Evolutionary conservation across 192 early-diverging fungal species (phyloP), one percentile per base, ranked within the genome.

Genomic region (Coemansia sp.): DNA sequence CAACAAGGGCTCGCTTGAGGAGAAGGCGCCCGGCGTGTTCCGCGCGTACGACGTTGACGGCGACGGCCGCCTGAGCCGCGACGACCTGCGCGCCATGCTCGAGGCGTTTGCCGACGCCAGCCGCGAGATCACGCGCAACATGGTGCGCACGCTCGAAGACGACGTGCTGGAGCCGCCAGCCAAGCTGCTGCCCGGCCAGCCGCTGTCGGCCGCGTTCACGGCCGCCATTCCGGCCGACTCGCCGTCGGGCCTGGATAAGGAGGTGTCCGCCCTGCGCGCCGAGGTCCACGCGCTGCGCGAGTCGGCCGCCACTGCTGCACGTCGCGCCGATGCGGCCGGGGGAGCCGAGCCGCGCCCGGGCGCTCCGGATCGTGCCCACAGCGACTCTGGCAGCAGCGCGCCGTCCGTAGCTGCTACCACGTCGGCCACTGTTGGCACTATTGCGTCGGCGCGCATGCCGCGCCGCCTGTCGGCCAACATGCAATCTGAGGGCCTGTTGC

Each of bases 21-120:
- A 98, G 50, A 87, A 92, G 26, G 50, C 49, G 8, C 53, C 77
- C 80, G 91, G 81, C 42, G 86, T 92, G 8, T 96, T 96, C 70
- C 80, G 89, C 30, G 92, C 92, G 4, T 98, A 96, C 60, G 95
- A 98, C 62, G 51, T 96, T 7, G 86, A 96, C 62, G 83, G 80
- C 28, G 93, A 96, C 68, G 91, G 91, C 1, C 78, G 68, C 21
- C 88, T 96, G 31, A 87, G 90, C 9, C 78, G 86, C 20, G 83
- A 89, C 12, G 94, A 97, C 49, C 70, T 98, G 8, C 85, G 88
- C 34, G 69, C 74, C 19, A 93, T 97, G 82, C 90, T 96, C 66
- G 94, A 93, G 63, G 87, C 95, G 6, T 97, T 95, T 54, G 88
- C 94, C 42, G 84, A 91, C 58, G 75, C 93, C 0, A 90, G 87